These are phyloP conservation scores for Arachis hypogaea DNA, from an alignment of 306 rosid species.

Conservation along the genomic window DNA sequence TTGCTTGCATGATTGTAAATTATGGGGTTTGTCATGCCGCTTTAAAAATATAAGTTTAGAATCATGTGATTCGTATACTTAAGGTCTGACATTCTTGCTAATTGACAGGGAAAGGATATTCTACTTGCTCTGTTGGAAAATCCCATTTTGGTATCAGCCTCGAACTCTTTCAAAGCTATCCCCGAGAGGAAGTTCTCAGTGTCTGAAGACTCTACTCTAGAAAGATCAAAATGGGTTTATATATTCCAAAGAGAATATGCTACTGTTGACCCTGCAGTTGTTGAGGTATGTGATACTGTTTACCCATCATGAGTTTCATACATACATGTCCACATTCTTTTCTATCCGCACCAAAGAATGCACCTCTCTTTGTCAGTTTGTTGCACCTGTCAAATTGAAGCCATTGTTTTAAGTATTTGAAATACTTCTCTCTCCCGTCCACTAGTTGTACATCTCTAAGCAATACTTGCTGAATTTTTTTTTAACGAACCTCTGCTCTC, in stretches of 20 bases:
- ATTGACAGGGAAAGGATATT: slow-evolving; percentile 57
- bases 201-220: slow-evolving; percentile 49
- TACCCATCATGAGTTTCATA: background rate
- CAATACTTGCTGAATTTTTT: no score
- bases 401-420: no score
- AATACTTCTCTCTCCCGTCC: no score
- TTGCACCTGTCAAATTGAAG: no score
- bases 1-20: slow-evolving; percentile 12
- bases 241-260: slow-evolving; percentile 89
- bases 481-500: no score
- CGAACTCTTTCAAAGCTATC: slow-evolving; percentile 61
- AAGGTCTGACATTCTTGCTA: slow-evolving; percentile 22
- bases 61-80: background rate
- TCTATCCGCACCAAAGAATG: no score
- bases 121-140: slow-evolving; percentile 65
- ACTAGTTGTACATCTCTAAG: no score
- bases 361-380: no score
- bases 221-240: slow-evolving; percentile 66
- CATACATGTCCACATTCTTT: no score
- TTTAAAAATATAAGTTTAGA: slow-evolving; percentile 9
- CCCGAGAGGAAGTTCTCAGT: slow-evolving; percentile 57
- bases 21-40: slow-evolving; percentile 7
- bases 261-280: slow-evolving; percentile 71
- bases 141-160: slow-evolving; percentile 53
- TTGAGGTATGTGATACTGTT: slow-evolving; percentile 52